Evolutionary conservation across 2,329 filamentous ascomycete species (phyloP).

Genomic region (Fusarium subglutinans): DNA sequence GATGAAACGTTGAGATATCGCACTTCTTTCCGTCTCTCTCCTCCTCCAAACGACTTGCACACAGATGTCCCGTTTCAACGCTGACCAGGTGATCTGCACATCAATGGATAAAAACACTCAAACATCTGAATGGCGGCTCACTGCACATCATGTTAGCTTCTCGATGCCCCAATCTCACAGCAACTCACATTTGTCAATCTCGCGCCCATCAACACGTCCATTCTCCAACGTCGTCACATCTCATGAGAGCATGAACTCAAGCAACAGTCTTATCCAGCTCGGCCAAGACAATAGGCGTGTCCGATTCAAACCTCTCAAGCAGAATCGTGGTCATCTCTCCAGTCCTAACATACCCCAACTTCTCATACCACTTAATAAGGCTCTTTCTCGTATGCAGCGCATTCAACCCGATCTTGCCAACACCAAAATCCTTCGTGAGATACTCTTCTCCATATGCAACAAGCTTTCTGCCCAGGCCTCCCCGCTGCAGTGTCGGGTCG

Average conservation of each 20-base stretch:
- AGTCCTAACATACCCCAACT: constrained; percentile 47
- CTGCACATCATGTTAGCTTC: neutral
- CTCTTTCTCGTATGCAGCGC: constrained; percentile 47
- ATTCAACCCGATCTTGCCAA: constrained; percentile 44
- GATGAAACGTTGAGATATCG: neutral
- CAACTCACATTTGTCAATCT: neutral
- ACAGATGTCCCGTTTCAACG: neutral
- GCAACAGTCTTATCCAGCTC: constrained; percentile 47
- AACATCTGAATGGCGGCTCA: neutral
- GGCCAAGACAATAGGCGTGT: constrained; percentile 46
- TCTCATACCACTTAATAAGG: constrained; percentile 50
- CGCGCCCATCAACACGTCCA: neutral
- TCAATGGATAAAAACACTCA: neutral
- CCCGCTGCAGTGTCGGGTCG: constrained; percentile 42
- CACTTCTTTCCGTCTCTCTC: neutral
- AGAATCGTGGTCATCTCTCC: constrained; percentile 49
- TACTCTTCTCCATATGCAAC: constrained; percentile 47
- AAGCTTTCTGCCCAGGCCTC: constrained; percentile 47
- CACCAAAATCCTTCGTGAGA: constrained; percentile 42
- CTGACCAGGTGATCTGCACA: neutral
- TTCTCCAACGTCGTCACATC: neutral
- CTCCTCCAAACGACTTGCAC: no score
- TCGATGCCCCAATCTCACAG: no score
- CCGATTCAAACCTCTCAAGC: constrained; percentile 24
- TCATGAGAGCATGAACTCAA: neutral